A percentile compares a stretch with the other conserved stretches of the same genome.
Evolutionary conservation across 2,329 filamentous ascomycete species (phyloP).

Genomic region (Aureobasidium leucospermi): DNA sequence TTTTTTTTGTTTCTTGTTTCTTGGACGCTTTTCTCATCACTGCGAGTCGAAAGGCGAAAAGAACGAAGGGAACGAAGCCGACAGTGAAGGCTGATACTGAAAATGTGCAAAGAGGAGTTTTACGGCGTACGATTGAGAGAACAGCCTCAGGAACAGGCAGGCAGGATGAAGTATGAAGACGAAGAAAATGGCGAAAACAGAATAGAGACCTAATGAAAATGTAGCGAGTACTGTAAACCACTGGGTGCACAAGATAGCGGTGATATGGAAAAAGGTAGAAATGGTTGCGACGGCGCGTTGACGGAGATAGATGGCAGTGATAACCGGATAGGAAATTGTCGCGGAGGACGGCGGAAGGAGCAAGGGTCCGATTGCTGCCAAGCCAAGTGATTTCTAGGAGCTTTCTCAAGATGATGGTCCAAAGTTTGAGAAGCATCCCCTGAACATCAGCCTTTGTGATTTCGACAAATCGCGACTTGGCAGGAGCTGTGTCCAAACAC

Average conservation of each 20-base stretch:
- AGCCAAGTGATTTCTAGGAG: not conserved
- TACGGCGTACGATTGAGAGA: not conserved
- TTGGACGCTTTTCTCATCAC: not conserved
- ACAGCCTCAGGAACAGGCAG: not conserved
- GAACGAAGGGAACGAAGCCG: not conserved
- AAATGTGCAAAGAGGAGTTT: not conserved
- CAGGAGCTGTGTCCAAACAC: not conserved
- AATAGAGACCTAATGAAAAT: not conserved
- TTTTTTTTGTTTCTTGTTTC: not conserved
- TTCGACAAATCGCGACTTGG: not conserved
- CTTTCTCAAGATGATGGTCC: not conserved
- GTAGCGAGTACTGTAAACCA: not conserved
- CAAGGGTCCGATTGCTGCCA: not conserved
- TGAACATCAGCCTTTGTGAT: not conserved
- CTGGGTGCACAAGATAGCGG: too few relatives aligned
- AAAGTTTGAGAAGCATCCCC: not conserved
- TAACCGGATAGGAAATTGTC: not conserved
- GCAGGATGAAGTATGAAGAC: not conserved
- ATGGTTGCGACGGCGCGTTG: not conserved
- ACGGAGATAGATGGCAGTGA: not conserved
- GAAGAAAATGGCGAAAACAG: not conserved
- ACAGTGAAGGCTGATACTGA: not conserved
- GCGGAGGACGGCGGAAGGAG: not conserved
- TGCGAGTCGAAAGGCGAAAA: not conserved
- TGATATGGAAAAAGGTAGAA: not conserved